Base-by-base conservation (phyloP, 805 yeast genomes). In the Candida namnaoensis region DNA sequence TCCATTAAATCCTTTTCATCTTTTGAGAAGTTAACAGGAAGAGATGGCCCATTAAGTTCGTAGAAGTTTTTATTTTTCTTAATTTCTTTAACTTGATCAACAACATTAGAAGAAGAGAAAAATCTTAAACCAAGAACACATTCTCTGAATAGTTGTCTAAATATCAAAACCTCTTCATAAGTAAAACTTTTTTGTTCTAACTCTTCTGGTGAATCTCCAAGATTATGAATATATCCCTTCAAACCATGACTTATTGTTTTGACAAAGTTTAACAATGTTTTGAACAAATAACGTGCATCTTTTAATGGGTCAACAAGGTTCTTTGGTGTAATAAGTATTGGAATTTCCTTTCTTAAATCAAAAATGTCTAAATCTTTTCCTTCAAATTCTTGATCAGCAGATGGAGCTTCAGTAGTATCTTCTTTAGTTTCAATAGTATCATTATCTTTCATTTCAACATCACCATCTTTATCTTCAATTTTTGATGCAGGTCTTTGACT, bases 1-100 rank as follows among this genome's bases (percentile, higher is more conserved):
- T 95, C 99, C 96, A 93, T 88, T 44, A 90, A 67, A 52, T 93
- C 99, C 51, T 90, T 88, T 44, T 90, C 96, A 54, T 91, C 98
- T 51, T 88, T 88, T 1, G 95, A 80, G 0, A 95, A 85, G 1
- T 90, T 78, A 11, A 87, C 84, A 5, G 96, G 95, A 34, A 86
- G 62, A 44, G 82, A 82, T 5, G 95, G 91, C 8, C 88, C 91
- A 13, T 83, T 76, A 2, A 84, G 73, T 44, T 84, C 85, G 56
- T 80, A 80, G 38, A 19, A 39, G 44, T 50, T 59, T 40, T 50
- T 57, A 35, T 57, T 54, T 36, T 54, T 58, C 33, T 55, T 41
- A 8, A 46, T 37, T 32, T 54, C 52, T 34, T 46, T 49, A 7
- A 47, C 47, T 5, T 57, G 41, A 3, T 47, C 44, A 44, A 54